phyloP scores from a whole-genome alignment of 257 asterid species.

The Linderniella brevidens region DNA sequence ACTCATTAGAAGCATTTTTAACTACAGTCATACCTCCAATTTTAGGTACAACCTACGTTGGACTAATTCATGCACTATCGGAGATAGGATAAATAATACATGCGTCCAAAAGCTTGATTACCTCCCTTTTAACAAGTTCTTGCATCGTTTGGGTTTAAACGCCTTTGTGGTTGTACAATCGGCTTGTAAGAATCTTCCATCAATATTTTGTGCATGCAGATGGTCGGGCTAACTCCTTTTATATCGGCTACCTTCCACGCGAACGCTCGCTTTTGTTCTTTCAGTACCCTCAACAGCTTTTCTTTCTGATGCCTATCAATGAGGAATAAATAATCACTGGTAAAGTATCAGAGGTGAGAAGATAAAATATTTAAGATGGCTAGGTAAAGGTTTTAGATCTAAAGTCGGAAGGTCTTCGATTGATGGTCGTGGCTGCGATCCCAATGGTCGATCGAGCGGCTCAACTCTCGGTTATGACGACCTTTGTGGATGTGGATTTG shows the following conservation, averaged over 20 bases:
- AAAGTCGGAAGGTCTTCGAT: no score
- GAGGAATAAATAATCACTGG: not conserved
- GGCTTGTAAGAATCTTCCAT: not conserved
- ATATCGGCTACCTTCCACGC: no score
- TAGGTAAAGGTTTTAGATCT: no score
- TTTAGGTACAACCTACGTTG: not conserved
- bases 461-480: no score
- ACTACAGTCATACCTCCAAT: not conserved
- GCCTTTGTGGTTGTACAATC: not conserved
- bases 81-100: not conserved
- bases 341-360: not conserved
- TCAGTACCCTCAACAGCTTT: not conserved
- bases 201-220: not conserved
- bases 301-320: not conserved
- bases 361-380: not conserved
- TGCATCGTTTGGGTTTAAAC: not conserved
- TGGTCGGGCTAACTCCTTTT: not conserved
- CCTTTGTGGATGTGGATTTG: no score
- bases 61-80: constrained; percentile 1
- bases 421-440: no score
- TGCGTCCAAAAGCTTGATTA: not conserved
- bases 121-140: not conserved
- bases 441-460: no score
- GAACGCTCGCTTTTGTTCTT: no score
- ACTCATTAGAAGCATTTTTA: not conserved